Evolutionary conservation across 352 stramenopile species (phyloP), one percentile per base, ranked within the genome.

Genomic region (Pythium dissotocum): DNA sequence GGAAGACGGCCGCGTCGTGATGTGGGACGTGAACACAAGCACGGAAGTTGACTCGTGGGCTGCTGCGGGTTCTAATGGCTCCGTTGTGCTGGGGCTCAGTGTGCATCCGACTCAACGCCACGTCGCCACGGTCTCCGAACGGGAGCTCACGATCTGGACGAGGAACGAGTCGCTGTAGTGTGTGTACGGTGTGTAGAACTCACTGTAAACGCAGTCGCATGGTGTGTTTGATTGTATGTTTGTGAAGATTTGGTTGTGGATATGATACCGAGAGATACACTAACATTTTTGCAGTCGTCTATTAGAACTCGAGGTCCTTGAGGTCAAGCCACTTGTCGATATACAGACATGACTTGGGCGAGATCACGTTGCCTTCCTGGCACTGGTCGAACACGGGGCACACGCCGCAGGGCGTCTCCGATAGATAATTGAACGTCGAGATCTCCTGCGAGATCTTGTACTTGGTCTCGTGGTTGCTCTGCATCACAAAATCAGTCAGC

Each of bases 351-450:
- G 87, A 96, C 48, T 82, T 84, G 9, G 92, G 92, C 38, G 88
- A 97, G 63, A 98, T 97, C 61, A 97, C 76, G 68, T 95, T 97
- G 65, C 89, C 90, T 69, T 97, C 91, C 36, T 88, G 78, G 77
- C 92, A 98, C 63, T 97, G 91, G 58, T 94, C 80, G 65, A 97
- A 95, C 55, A 97, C 89, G 59, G 91, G 91, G 78, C 91, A 97
- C 38, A 96, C 76, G 35, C 91, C 91, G 55, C 91, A 97, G 26
- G 91, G 91, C 28, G 87, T 94, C 66, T 95, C 88, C 33, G 91
- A 97, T 67, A 97, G 71, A 74, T 88, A 91, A 67, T 97, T 92
- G 69, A 93, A 92, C 32, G 86, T 92, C 63, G 80, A 90, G 67
- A 95, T 91, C 46, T 95, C 81, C 61, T 89, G 82, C 52, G 82